Conservation (phyloP, 1,139 yeast species). For the Zygosaccharomyces sapae region DNA sequence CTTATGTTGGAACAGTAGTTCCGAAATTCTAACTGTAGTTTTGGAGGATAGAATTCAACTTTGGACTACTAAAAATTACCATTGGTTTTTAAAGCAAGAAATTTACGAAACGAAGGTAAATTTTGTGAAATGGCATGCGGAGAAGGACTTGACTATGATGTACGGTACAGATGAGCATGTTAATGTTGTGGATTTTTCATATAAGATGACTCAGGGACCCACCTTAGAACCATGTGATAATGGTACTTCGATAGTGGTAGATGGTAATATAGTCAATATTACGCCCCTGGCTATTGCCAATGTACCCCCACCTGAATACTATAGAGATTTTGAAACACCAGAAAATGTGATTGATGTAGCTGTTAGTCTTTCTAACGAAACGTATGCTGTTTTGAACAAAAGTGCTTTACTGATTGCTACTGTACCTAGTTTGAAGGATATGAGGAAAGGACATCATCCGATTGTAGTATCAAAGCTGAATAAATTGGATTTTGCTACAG, state of each 20-base stretch:
- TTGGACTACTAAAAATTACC: constrained; percentile 91
- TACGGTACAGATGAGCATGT: constrained; percentile 52
- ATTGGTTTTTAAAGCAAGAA: constrained; percentile 91
- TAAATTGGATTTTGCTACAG: constrained; percentile 40
- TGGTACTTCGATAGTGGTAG: constrained; percentile 78
- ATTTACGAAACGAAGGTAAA: constrained; percentile 42
- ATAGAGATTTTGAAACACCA: constrained; percentile 56
- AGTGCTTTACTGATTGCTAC: constrained; percentile 41
- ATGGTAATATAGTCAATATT: constrained; percentile 66
- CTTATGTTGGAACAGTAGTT: constrained; percentile 76
- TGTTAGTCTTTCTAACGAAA: constrained; percentile 55
- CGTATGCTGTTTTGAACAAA: constrained; percentile 55
- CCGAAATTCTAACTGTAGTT: constrained; percentile 73
- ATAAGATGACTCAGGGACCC: constrained; percentile 65
- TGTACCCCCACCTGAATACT: constrained; percentile 93
- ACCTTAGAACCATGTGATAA: constrained; percentile 60
- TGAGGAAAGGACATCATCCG: constrained; percentile 48
- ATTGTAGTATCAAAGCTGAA: constrained; percentile 40
- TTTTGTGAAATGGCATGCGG: constrained; percentile 81
- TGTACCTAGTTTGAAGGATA: constrained; percentile 37
- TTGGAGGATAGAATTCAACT: constrained; percentile 61
- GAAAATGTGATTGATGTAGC: constrained; percentile 61
- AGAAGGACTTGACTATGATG: constrained; percentile 72
- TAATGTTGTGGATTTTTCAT: constrained; percentile 66
- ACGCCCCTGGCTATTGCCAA: constrained; percentile 84